phyloP scores from a whole-genome alignment of 1,139 yeast species.

The Zygosaccharomyces sapae region DNA sequence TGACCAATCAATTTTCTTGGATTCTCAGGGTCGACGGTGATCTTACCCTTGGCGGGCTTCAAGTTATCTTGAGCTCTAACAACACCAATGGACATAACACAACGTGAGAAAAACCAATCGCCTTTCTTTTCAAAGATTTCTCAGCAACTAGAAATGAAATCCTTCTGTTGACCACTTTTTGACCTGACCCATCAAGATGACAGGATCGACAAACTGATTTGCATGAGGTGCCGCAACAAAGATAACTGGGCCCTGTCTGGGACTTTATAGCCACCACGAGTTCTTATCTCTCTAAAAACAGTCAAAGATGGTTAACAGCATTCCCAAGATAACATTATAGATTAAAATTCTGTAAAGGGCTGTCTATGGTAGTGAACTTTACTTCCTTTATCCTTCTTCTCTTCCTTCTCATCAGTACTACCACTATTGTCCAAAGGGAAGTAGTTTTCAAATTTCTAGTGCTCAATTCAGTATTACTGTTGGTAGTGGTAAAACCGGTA shows the following conservation, averaged over 20 bases:
- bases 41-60: conserved; percentile 55
- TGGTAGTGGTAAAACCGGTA: background rate
- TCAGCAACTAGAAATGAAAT: conserved; percentile 87
- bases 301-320: conserved; percentile 43
- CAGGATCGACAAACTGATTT: conserved; percentile 92
- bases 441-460: conserved; percentile 4
- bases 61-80: conserved; percentile 86
- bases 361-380: conserved; percentile 22
- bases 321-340: conserved; percentile 50
- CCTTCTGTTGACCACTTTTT: conserved; percentile 65
- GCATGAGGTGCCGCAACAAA: conserved; percentile 98
- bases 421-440: background rate
- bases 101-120: conserved; percentile 75
- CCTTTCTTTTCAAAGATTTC: conserved; percentile 59
- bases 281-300: conserved; percentile 81
- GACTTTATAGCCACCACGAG: conserved; percentile 85
- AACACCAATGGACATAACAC: conserved; percentile 83
- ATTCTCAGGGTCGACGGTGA: conserved; percentile 46
- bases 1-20: conserved; percentile 55
- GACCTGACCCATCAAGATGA: conserved; percentile 78
- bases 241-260: conserved; percentile 73
- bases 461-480: background rate
- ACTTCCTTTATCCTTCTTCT: conserved; percentile 6
- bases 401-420: background rate
- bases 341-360: conserved; percentile 40